phyloP scores from a whole-genome alignment of 176 grass and related monocot species.

The Rhynchospora tenuis region DNA sequence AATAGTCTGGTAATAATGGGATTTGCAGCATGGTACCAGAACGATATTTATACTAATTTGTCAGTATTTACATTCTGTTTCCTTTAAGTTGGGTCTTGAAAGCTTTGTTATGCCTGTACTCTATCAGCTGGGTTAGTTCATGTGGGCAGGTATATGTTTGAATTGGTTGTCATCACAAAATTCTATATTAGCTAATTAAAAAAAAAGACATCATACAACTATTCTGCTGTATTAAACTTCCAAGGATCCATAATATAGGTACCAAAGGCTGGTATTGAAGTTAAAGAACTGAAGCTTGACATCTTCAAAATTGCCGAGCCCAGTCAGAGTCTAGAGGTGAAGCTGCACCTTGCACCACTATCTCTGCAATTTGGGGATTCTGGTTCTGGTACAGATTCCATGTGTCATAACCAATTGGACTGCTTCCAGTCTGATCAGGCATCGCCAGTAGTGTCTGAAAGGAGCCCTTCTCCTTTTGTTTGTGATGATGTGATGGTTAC shows the following conservation, averaged over 20 bases:
- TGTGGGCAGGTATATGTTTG: neutral
- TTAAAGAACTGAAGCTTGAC: constrained; percentile 71
- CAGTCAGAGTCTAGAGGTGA: constrained; percentile 68
- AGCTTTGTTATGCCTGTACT: neutral
- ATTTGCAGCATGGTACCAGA: neutral
- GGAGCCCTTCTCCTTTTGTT: constrained; percentile 43
- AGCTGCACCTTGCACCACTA: constrained; percentile 66
- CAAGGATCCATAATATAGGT: constrained; percentile 40
- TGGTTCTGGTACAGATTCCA: constrained; percentile 35
- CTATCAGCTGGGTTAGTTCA: neutral
- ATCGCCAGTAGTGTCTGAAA: constrained; percentile 47
- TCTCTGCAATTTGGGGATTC: constrained; percentile 70
- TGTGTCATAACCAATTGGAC: constrained; percentile 44
- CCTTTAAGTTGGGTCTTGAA: neutral
- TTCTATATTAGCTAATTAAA: neutral
- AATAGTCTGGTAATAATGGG: neutral
- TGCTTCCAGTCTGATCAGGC: constrained; percentile 51
- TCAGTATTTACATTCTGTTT: neutral
- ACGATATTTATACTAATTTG: neutral
- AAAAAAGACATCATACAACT: neutral
- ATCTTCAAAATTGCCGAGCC: constrained; percentile 65
- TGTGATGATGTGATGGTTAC: constrained; percentile 68
- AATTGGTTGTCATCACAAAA: neutral
- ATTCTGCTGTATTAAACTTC: neutral
- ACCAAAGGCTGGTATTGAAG: constrained; percentile 56